Percentiles rank a stretch among this genome's conserved stretches.
phyloP scores from a whole-genome alignment of 2,329 filamentous ascomycete genomes.

The Sarocladium strictum region DNA sequence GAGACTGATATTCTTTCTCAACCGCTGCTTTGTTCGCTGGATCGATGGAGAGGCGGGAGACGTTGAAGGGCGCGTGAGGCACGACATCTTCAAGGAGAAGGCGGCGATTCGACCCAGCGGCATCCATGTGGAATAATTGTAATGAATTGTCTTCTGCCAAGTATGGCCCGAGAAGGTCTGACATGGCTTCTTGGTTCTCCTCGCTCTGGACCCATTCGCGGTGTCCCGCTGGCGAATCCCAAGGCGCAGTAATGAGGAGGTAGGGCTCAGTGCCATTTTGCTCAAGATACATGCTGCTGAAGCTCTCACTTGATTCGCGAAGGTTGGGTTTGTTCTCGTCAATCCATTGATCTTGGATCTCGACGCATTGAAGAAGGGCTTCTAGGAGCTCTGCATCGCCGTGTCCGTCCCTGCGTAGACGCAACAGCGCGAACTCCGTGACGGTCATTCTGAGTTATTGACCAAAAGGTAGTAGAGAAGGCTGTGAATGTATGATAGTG shows the following conservation, averaged over 20 bases:
- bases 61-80: conserved; percentile 23
- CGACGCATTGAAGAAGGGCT: conserved; percentile 23
- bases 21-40: conserved; percentile 25
- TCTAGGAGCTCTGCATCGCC: conserved; percentile 27
- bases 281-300: conserved; percentile 29
- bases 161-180: conserved; percentile 26
- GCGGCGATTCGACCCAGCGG: conserved; percentile 18
- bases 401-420: conserved; percentile 20
- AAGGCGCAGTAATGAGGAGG: conserved; percentile 38
- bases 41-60: conserved; percentile 28
- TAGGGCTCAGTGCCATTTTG: conserved; percentile 27
- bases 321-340: conserved; percentile 28
- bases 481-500: too few relatives aligned
- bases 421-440: conserved; percentile 33
- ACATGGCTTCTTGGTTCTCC: conserved; percentile 32
- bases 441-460: conserved; percentile 32
- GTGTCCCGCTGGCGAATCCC: conserved; percentile 37
- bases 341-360: conserved; percentile 34
- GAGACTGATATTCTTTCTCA: conserved; percentile 24
- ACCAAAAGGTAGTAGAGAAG: too few relatives aligned
- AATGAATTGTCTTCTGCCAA: conserved; percentile 24
- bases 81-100: conserved; percentile 21
- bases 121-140: conserved; percentile 35
- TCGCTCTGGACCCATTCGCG: conserved; percentile 35
- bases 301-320: conserved; percentile 23